Evolutionary conservation across 192 early-diverging fungal genomes (phyloP), one percentile per base, ranked within the genome.

Genomic region (Diversispora eburnea): DNA sequence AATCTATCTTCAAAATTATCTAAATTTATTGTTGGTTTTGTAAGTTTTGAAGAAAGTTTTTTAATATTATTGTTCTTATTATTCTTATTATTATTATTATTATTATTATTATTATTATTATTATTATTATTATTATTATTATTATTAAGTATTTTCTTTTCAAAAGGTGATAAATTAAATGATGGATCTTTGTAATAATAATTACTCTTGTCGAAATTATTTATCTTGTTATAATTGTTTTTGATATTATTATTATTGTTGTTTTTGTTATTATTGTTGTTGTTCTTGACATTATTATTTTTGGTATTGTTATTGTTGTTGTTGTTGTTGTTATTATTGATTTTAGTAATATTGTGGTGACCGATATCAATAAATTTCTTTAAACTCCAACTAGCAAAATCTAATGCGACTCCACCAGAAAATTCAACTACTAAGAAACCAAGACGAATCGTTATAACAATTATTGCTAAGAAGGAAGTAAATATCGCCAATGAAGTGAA

Each of bases 341-440:
- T 8, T 13, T 51, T 51, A 13, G 13, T 5, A 5, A 51, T 51
- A 13, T 8, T 12, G 8, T 51, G 4, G 9, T 51, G 13, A 8
- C 49, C 8, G 13, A 5, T 13, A 13, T 5, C 49, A 51, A 51
- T 51, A 13, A 51, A 51, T 12, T 51, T 51, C 49, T 51, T 51
- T 51, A 51, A 8, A 9, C 67, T 22, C 67, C 67, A 68, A 8
- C 51, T 10, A 39, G 22, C n/a, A 52, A 68, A 4, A 20, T 52
- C 45, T 9, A 51, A 25, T 8, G 45, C 45, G 0, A 68, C 67
- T 17, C 67, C 67, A 54, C 67, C 45, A 6, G 67, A 68, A 4
- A 68, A 68, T 68, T 68, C 67, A n/a, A 52, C 15, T 15, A 22
- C 19, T 12, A 68, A 22, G 45, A 68, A 68, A 9, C 47, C 67